Conservation (phyloP, 441 rosid species). For the Aleurites moluccanus region DNA sequence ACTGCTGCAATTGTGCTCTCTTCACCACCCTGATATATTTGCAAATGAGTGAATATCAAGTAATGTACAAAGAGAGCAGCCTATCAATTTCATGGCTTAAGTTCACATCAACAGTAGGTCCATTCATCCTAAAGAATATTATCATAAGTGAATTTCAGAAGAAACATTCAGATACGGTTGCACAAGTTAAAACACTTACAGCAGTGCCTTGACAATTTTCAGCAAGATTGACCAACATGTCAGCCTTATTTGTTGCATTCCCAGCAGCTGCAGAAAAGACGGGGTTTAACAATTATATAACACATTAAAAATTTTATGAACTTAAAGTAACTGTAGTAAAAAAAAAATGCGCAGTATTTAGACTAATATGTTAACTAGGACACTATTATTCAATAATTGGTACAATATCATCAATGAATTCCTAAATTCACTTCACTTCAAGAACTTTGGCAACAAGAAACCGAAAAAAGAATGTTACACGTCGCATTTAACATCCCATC, state of each 20-base stretch:
- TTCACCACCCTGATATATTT: conserved; percentile 42
- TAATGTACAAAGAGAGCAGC: conserved; percentile 27
- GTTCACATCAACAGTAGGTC: background rate
- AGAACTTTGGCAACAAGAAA: background rate
- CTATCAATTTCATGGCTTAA: background rate
- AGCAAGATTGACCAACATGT: conserved; percentile 30
- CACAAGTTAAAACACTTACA: conserved; percentile 44
- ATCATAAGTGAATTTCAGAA: background rate
- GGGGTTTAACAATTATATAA: conserved; percentile 8
- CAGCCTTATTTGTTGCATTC: conserved; percentile 38
- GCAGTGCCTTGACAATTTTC: conserved; percentile 41
- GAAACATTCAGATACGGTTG: background rate
- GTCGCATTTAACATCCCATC: background rate
- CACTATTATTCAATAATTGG: background rate
- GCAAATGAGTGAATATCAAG: conserved; percentile 15
- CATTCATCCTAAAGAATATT: background rate
- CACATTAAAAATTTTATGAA: background rate
- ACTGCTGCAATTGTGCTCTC: conserved; percentile 21
- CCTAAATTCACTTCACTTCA: background rate
- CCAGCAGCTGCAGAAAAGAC: conserved; percentile 45
- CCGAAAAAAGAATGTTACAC: background rate
- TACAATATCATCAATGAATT: background rate
- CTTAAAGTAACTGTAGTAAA: conserved; percentile 17
- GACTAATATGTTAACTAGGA: background rate
- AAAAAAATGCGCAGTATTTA: conserved; percentile 5